These are phyloP conservation scores for Dendryphion nanum DNA, from an alignment of 2,329 filamentous ascomycete genomes.

Conservation along the genomic window DNA sequence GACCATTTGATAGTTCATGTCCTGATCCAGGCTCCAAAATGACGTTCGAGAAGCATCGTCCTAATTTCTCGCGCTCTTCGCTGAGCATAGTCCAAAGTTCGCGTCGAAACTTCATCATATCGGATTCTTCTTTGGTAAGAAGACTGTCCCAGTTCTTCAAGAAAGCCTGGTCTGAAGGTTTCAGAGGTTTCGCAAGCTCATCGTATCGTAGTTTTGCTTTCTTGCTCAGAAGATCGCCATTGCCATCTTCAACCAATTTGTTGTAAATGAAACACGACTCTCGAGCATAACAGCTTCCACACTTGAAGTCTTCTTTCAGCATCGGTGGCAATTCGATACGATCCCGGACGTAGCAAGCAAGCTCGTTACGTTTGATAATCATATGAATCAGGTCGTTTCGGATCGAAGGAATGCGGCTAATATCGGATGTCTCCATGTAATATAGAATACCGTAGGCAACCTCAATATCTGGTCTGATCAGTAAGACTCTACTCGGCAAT, in stretches of 20 bases:
- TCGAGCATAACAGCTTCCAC: slow-evolving; percentile 86
- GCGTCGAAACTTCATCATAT: slow-evolving; percentile 79
- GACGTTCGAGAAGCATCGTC: slow-evolving; percentile 86
- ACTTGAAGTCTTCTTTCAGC: slow-evolving; percentile 77
- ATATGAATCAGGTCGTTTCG: slow-evolving; percentile 89
- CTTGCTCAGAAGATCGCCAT: slow-evolving; percentile 77
- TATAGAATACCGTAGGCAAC: slow-evolving; percentile 89
- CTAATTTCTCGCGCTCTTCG: slow-evolving; percentile 79
- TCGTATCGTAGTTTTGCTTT: slow-evolving; percentile 78
- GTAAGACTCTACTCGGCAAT: slow-evolving; percentile 1
- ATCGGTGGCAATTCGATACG: slow-evolving; percentile 81
- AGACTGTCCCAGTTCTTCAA: slow-evolving; percentile 94
- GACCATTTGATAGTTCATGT: slow-evolving; percentile 64
- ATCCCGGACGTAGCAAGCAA: slow-evolving; percentile 82
- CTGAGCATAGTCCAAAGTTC: slow-evolving; percentile 98
- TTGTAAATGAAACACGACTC: slow-evolving; percentile 91
- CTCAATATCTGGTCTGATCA: slow-evolving; percentile 65
- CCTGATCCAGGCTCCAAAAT: slow-evolving; percentile 76
- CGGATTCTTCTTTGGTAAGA: slow-evolving; percentile 90
- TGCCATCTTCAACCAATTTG: slow-evolving; percentile 80
- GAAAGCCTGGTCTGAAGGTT: slow-evolving; percentile 71
- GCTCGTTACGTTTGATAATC: slow-evolving; percentile 91
- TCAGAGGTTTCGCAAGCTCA: slow-evolving; percentile 76
- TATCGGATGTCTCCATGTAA: slow-evolving; percentile 89
- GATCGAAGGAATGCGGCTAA: slow-evolving; percentile 78